Conservation (phyloP, 495 filamentous ascomycete species). For the Aspergillus steynii region DNA sequence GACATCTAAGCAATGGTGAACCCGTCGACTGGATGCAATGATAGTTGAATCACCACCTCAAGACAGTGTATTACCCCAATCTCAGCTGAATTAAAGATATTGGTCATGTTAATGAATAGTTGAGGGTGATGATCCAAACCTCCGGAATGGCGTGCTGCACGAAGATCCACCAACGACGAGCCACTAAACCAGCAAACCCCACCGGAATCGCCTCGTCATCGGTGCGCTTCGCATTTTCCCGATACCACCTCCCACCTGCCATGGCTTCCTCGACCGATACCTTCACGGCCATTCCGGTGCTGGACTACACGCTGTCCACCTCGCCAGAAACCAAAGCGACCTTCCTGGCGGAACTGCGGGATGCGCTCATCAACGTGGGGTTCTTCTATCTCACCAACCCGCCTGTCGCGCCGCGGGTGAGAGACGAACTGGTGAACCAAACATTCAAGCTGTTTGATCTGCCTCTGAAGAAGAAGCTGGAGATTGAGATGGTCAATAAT, state of each 20-base stretch:
- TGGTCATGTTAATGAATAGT: too few species aligned
- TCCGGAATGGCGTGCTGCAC: not conserved
- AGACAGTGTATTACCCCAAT: too few species aligned
- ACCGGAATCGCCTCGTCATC: not conserved
- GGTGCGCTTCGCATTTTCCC: not conserved
- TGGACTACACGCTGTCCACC: conserved; percentile 70
- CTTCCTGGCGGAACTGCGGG: conserved; percentile 72
- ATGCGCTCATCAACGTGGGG: conserved; percentile 85
- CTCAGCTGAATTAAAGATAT: too few species aligned
- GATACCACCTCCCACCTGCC: not conserved
- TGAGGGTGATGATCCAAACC: not conserved
- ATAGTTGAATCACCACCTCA: too few species aligned
- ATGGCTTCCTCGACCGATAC: conserved; percentile 1
- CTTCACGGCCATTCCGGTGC: conserved; percentile 78
- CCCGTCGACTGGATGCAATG: too few species aligned
- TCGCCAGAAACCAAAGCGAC: conserved; percentile 66
- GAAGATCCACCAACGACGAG: not conserved
- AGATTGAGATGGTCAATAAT: conserved; percentile 88
- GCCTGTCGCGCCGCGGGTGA: conserved; percentile 67
- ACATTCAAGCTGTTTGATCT: conserved; percentile 79
- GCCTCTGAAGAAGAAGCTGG: conserved; percentile 76
- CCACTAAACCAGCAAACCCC: not conserved
- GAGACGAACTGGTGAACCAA: conserved; percentile 66
- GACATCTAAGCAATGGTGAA: too few species aligned
- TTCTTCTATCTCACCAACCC: conserved; percentile 91